phyloP scores from a whole-genome alignment of 192 early-diverging fungal species.

The Coemansia sp. region DNA sequence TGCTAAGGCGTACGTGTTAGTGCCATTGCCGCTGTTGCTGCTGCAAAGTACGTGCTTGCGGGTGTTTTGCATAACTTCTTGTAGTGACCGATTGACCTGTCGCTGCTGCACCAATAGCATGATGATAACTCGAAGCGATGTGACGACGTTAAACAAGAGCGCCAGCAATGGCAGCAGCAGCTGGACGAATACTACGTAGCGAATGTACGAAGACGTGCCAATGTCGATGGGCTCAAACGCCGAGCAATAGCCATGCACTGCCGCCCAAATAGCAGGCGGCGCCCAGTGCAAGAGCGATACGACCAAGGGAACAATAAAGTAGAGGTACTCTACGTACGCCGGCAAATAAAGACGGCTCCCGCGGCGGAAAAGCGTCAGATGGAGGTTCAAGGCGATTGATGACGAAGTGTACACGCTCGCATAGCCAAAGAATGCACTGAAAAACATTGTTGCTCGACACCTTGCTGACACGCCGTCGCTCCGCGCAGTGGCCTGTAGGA shows the following conservation, averaged over 20 bases:
- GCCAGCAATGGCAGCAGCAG: conserved; percentile 21
- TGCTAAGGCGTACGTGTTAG: not conserved
- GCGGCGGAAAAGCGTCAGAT: conserved; percentile 31
- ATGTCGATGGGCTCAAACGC: conserved; percentile 13
- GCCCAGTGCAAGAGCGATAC: conserved; percentile 13
- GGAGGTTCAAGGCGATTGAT: conserved; percentile 40
- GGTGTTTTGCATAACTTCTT: conserved; percentile 5
- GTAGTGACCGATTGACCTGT: conserved; percentile 13
- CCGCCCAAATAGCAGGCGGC: conserved; percentile 18
- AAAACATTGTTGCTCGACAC: conserved; percentile 13
- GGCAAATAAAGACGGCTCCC: conserved; percentile 12
- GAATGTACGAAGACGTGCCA: conserved; percentile 17
- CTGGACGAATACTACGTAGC: conserved; percentile 12
- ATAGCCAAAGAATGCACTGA: conserved; percentile 17
- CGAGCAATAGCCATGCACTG: conserved; percentile 14
- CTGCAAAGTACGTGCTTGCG: not conserved
- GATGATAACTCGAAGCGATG: conserved; percentile 13
- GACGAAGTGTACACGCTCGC: conserved; percentile 35
- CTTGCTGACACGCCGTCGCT: not conserved
- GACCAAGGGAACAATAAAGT: conserved; percentile 21
- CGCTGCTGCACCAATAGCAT: conserved; percentile 29
- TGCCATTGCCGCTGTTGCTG: not conserved
- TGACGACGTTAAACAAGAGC: conserved; percentile 34
- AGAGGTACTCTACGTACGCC: conserved; percentile 32
- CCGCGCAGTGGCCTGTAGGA: conserved; percentile 2